phyloP scores from a whole-genome alignment of 108 stramenopile species.

The Cyclotella kingstonii region DNA sequence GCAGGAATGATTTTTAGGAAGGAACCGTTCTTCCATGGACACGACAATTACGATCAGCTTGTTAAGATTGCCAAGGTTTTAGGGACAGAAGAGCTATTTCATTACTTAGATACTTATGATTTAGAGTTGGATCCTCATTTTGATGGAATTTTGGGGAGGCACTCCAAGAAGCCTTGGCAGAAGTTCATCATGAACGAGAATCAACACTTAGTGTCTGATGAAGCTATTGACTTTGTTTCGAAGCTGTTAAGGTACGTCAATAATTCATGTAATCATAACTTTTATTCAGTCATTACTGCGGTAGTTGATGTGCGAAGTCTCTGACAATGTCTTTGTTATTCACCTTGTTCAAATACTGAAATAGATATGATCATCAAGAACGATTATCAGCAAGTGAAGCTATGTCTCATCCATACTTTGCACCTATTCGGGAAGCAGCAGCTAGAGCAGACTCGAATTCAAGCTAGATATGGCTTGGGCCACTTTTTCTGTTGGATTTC shows the following conservation, averaged over 20 bases:
- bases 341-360: conserved; percentile 33
- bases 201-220: conserved; percentile 95
- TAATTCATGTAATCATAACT: background rate
- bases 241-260: conserved; percentile 70
- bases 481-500: no score
- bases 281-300: no score
- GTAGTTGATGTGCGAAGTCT: no score
- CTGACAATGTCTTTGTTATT: background rate
- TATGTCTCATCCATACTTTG: conserved; percentile 97
- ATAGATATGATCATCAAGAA: conserved; percentile 97
- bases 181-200: conserved; percentile 97
- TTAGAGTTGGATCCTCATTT: conserved; percentile 96
- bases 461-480: conserved; percentile 12
- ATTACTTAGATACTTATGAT: conserved; percentile 96
- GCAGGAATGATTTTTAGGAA: conserved; percentile 99
- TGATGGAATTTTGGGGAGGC: conserved; percentile 95
- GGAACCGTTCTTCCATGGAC: conserved; percentile 98
- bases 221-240: conserved; percentile 95
- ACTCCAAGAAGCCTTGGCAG: conserved; percentile 97
- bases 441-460: conserved; percentile 45
- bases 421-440: conserved; percentile 88
- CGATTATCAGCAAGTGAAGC: conserved; percentile 97
- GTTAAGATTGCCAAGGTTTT: conserved; percentile 98
- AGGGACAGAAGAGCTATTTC: conserved; percentile 96
- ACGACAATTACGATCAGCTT: conserved; percentile 99